phyloP scores from a whole-genome alignment of 768 basidiomycete species.

The Plicaturopsis crispa region DNA sequence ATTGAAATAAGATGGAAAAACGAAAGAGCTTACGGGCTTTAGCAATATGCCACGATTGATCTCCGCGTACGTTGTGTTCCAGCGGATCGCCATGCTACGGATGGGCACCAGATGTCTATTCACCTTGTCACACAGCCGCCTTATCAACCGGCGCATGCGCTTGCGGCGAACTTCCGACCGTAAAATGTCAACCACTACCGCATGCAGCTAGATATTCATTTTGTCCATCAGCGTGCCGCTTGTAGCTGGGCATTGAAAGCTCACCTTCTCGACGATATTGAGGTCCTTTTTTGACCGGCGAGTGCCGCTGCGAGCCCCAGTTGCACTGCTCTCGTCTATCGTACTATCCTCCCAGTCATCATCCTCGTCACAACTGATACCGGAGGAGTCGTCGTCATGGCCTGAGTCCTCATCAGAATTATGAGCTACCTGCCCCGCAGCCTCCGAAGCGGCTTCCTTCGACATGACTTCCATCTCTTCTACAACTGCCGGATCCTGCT shows the following conservation, averaged over 20 bases:
- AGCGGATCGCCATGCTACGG: constrained; percentile 9
- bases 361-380: too few species aligned
- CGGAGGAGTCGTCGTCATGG: too few species aligned
- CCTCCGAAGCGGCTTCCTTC: too few species aligned
- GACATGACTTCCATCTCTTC: not conserved
- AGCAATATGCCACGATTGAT: constrained; percentile 4
- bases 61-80: constrained; percentile 8
- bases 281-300: too few species aligned
- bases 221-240: too few species aligned
- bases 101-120: constrained; percentile 7
- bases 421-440: too few species aligned
- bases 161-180: constrained; percentile 8
- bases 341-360: too few species aligned
- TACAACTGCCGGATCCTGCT: not conserved
- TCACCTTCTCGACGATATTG: too few species aligned
- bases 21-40: constrained; percentile 1
- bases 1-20: not conserved
- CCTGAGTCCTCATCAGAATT: too few species aligned
- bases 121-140: constrained; percentile 1
- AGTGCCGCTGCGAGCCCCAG: too few species aligned
- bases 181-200: constrained; percentile 3
- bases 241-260: too few species aligned
- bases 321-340: too few species aligned
- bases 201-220: constrained; percentile 2
- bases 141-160: constrained; percentile 2